A percentile compares a stretch with the other conserved stretches of the same genome.
These are phyloP conservation scores for Fusarium citri DNA, from an alignment of 2,329 filamentous ascomycete species.

Conservation along the genomic window DNA sequence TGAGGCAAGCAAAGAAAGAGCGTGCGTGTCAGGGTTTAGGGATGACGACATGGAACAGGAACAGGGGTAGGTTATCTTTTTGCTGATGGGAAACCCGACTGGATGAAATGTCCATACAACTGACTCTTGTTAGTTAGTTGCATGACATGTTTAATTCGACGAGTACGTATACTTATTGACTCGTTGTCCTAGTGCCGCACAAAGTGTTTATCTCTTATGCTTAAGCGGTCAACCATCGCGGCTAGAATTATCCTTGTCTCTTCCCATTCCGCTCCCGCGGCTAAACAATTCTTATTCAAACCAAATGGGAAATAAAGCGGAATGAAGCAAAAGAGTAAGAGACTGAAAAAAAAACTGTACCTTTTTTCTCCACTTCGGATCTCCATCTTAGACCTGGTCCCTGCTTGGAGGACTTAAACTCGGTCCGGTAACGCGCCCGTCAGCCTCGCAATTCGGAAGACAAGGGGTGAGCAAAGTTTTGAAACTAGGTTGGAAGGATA, in stretches of 20 bases:
- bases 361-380: constrained; percentile 26
- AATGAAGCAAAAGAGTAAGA: background rate
- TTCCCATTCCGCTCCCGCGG: background rate
- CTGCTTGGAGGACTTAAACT: constrained; percentile 7
- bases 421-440: constrained; percentile 29
- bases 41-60: constrained; percentile 34
- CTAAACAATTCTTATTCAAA: constrained; percentile 3
- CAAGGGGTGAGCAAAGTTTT: constrained; percentile 2
- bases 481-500: constrained; percentile 22
- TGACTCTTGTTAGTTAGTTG: constrained; percentile 19
- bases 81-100: constrained; percentile 3
- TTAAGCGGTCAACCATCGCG: background rate
- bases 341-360: constrained; percentile 3
- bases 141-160: background rate
- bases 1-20: constrained; percentile 10
- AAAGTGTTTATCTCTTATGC: background rate
- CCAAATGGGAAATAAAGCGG: background rate
- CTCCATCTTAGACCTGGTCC: constrained; percentile 24
- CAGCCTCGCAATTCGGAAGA: constrained; percentile 39
- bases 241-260: constrained; percentile 3
- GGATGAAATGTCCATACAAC: background rate
- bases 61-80: constrained; percentile 13
- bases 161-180: background rate
- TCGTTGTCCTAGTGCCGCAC: background rate
- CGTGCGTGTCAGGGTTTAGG: constrained; percentile 20